Percentiles rank a stretch among this genome's conserved stretches.
Evolutionary conservation across 768 basidiomycete genomes (phyloP).

Genomic region (Nevesoporus exiguus): DNA sequence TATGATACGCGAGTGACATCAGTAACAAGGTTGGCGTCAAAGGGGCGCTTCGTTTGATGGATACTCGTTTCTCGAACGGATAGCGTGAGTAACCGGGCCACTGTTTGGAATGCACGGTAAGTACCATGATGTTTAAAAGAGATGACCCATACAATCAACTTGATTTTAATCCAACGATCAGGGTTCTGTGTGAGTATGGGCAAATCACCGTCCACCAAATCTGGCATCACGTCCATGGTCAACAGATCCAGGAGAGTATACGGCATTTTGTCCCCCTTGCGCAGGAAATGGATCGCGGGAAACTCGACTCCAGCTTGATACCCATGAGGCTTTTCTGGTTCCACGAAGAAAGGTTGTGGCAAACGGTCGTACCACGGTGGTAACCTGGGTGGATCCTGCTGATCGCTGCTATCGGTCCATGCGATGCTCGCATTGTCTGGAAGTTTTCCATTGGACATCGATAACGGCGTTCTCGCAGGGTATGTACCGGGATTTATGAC

Average conservation of each 20-base stretch:
- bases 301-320: constrained; percentile 19
- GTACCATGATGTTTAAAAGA: neutral
- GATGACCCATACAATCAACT: constrained; percentile 30
- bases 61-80: constrained; percentile 37
- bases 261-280: constrained; percentile 23
- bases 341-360: constrained; percentile 20
- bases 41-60: constrained; percentile 29
- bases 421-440: neutral
- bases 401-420: constrained; percentile 1
- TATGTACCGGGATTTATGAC: constrained; percentile 25
- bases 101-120: constrained; percentile 22
- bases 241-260: constrained; percentile 27
- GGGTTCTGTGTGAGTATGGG: constrained; percentile 18
- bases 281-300: constrained; percentile 32
- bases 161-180: constrained; percentile 35
- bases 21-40: constrained; percentile 34
- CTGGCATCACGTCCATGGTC: constrained; percentile 23
- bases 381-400: neutral
- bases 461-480: constrained; percentile 1
- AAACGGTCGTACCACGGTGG: constrained; percentile 12
- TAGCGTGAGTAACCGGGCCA: constrained; percentile 48
- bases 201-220: constrained; percentile 19
- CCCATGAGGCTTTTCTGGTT: constrained; percentile 8
- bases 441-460: constrained; percentile 7
- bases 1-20: constrained; percentile 26